These are phyloP conservation scores for Pleurotus cornucopiae DNA, from an alignment of 768 basidiomycete genomes.

Conservation along the genomic window DNA sequence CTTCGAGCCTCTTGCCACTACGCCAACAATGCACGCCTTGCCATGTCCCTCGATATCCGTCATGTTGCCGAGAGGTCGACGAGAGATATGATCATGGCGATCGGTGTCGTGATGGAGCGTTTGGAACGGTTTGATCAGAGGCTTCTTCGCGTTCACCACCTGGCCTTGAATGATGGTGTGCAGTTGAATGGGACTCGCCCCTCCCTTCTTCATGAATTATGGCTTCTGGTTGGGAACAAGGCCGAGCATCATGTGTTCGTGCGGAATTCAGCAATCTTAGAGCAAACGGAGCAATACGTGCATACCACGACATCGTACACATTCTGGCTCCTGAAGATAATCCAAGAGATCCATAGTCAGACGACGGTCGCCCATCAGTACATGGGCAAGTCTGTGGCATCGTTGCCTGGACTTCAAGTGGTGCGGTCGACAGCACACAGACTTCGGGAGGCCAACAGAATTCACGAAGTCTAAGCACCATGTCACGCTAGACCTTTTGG, in stretches of 20 bases:
- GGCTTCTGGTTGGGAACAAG: neutral
- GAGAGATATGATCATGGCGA: neutral
- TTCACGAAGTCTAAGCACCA: too few relatives aligned
- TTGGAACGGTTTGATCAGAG: neutral
- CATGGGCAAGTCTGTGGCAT: too few relatives aligned
- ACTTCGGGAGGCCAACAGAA: too few relatives aligned
- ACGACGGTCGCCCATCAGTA: neutral
- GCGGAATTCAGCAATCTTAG: neutral
- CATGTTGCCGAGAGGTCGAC: neutral
- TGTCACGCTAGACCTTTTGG: too few relatives aligned
- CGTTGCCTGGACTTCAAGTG: too few relatives aligned
- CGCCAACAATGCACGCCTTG: neutral
- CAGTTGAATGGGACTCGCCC: neutral
- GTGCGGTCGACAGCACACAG: too few relatives aligned
- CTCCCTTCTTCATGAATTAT: neutral
- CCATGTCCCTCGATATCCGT: neutral
- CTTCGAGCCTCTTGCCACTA: neutral
- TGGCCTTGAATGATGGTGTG: neutral
- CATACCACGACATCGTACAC: neutral
- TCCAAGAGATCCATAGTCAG: neutral
- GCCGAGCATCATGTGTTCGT: neutral
- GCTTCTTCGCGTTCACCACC: neutral
- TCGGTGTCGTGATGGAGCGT: neutral
- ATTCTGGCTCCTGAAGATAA: neutral
- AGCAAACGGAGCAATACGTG: neutral